Base-by-base conservation (phyloP, 148 eudicot species). In the Cornus florida region DNA sequence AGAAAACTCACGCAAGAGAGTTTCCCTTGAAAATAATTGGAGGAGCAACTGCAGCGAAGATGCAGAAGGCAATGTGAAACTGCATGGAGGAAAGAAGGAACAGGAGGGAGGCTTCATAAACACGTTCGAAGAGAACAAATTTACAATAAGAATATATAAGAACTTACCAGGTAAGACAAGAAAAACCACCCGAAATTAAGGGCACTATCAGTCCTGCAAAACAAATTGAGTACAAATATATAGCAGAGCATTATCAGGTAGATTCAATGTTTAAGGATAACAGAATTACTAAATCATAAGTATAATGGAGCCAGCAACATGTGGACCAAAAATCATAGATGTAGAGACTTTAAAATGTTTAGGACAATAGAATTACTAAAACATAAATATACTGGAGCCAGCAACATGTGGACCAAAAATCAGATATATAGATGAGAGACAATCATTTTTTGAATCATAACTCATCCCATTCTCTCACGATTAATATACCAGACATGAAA, bases 151-250 rank as follows among this genome's bases (percentile, higher is more conserved):
- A 67, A 70, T 11, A 23, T 46, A 71, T 2, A 20, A 62, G 7
- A 62, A 17, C 90, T 86, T 82, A 96, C 99, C 85, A 74, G 2
- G 80, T 96, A 96, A 69, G 80, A 33, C 78, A 96, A 83, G 92
- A 96, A 96, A 88, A 93, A 96, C 94, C 86, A 86, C 22, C 92
- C 95, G 87, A 96, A 92, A 75, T 89, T 91, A 78, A 96, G 71
- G 74, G 92, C 98, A 81, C 98, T 92, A 70, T 96, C 99, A 28
- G 92, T 92, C 89, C 97, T 93, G 97, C 67, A 79, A 83, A 57
- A 10, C 65, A 53, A 72, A 59, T 20, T 10, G 48, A 56, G 38
- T 70, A 69, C 35, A 33, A 75, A 43, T 43, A 78, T 46, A 6
- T 22, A 71, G 33, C 38, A 35, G 48, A 38, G 73, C 17, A 56